A percentile compares a stretch with the other conserved stretches of the same genome.
These are phyloP conservation scores for Aschersonia sp. DNA, from an alignment of 2,329 filamentous ascomycete species.

Conservation along the genomic window DNA sequence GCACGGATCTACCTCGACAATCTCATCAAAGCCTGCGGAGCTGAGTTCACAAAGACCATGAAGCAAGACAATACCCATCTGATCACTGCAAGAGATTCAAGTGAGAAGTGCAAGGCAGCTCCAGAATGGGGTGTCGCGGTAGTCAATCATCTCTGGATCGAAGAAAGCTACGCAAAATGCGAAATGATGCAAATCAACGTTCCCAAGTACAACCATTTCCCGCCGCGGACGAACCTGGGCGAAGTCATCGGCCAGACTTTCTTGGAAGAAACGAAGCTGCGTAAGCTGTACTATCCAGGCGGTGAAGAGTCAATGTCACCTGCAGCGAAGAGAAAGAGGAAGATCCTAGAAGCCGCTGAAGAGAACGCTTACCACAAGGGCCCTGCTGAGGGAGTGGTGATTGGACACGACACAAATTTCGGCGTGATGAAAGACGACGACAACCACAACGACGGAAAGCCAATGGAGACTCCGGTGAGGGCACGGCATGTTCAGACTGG, in stretches of 20 bases:
- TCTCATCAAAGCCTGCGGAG: slow-evolving; percentile 69
- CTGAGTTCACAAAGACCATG: slow-evolving; percentile 87
- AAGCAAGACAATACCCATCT: slow-evolving; percentile 92
- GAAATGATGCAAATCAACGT: slow-evolving; percentile 58
- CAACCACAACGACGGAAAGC: slow-evolving; percentile 6
- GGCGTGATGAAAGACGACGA: slow-evolving; percentile 27
- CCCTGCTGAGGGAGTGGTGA: slow-evolving; percentile 30
- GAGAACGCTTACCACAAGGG: slow-evolving; percentile 34
- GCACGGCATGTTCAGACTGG: slow-evolving; percentile 35
- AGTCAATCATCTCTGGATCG: slow-evolving; percentile 91
- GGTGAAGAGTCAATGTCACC: slow-evolving; percentile 29
- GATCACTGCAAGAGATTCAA: slow-evolving; percentile 75
- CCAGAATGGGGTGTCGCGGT: slow-evolving; percentile 84
- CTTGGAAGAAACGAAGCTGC: slow-evolving; percentile 49
- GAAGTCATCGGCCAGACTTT: slow-evolving; percentile 85
- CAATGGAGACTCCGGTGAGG: slow-evolving; percentile 23
- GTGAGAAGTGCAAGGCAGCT: slow-evolving; percentile 87
- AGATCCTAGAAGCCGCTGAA: slow-evolving; percentile 32
- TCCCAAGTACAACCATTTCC: slow-evolving; percentile 72
- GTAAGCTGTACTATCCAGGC: slow-evolving; percentile 56
- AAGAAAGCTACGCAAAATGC: slow-evolving; percentile 91
- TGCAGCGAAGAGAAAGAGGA: slow-evolving; percentile 31
- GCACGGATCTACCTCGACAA: slow-evolving; percentile 89
- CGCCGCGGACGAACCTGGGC: slow-evolving; percentile 74
- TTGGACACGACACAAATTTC: slow-evolving; percentile 26